Percentiles rank a stretch among this genome's conserved stretches.
Evolutionary conservation across 345 rosid species (phyloP).

Genomic region (Trapa incisa): DNA sequence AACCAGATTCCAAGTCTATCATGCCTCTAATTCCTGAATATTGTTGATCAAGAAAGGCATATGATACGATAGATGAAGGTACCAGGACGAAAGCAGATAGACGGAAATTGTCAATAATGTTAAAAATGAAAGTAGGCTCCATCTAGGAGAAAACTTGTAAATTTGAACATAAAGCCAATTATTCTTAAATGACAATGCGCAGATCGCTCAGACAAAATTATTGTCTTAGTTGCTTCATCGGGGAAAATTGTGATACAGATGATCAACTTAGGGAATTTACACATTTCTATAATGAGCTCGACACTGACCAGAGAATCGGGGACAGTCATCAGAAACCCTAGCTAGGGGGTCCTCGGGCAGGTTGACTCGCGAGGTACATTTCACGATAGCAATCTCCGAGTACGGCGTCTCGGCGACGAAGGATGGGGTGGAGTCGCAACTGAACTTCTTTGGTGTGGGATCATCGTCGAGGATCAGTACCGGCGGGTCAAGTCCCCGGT

Average conservation of each 20-base stretch:
- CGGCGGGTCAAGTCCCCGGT: constrained; percentile 7
- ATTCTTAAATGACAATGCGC: neutral
- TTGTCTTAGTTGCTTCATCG: no score
- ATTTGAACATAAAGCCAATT: neutral
- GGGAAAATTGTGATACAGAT: no score
- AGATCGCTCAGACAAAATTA: no score
- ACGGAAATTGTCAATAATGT: neutral
- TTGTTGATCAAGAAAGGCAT: constrained; percentile 1
- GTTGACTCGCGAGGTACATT: constrained; percentile 17
- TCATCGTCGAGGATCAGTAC: constrained; percentile 45
- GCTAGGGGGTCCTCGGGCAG: constrained; percentile 9
- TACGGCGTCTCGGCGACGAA: constrained; percentile 63
- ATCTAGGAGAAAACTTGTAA: neutral
- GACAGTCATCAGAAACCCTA: constrained; percentile 15
- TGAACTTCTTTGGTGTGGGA: constrained; percentile 40
- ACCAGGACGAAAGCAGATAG: neutral
- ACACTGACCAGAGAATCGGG: constrained; percentile 30
- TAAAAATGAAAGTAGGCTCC: neutral
- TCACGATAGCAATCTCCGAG: constrained; percentile 31
- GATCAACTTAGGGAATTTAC: neutral
- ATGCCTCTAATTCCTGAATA: constrained; percentile 35
- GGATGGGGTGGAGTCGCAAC: constrained; percentile 19
- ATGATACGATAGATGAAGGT: neutral
- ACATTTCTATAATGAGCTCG: neutral
- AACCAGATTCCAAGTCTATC: constrained; percentile 60